These are phyloP conservation scores for Talaromyces trachyspermus DNA, from an alignment of 495 filamentous ascomycete species.

Conservation along the genomic window DNA sequence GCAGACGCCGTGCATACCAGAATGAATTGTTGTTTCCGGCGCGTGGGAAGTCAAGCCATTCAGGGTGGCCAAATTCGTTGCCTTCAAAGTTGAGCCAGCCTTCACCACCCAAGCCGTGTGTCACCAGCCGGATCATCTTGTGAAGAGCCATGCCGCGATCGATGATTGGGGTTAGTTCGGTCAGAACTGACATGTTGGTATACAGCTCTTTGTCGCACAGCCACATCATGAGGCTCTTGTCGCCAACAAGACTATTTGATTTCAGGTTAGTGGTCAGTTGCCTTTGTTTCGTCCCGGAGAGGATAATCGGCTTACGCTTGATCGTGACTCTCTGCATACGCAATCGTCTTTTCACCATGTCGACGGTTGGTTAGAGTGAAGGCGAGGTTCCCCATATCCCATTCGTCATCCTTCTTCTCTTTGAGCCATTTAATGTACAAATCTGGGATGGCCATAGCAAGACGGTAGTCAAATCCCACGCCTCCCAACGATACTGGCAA, in stretches of 20 bases:
- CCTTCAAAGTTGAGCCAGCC: constrained; percentile 98
- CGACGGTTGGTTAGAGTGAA: constrained; percentile 87
- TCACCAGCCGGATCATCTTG: constrained; percentile 94
- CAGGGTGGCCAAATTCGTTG: constrained; percentile 97
- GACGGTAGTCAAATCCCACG: constrained; percentile 92
- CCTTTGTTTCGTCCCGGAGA: neutral
- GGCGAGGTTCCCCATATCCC: constrained; percentile 81
- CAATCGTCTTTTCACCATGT: constrained; percentile 97
- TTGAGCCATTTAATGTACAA: constrained; percentile 99
- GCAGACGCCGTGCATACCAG: constrained; percentile 93
- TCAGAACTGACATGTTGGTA: constrained; percentile 88
- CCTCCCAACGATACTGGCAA: constrained; percentile 78
- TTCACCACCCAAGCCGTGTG: constrained; percentile 90
- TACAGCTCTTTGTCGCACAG: constrained; percentile 96
- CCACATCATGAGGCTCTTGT: constrained; percentile 96
- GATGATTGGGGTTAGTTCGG: constrained; percentile 80
- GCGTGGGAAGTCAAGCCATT: constrained; percentile 98
- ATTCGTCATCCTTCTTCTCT: constrained; percentile 83
- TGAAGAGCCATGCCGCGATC: constrained; percentile 85
- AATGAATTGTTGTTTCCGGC: constrained; percentile 92
- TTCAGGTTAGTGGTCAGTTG: constrained; percentile 22
- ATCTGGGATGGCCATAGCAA: constrained; percentile 97
- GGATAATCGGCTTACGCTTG: constrained; percentile 69
- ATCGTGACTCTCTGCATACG: constrained; percentile 94
- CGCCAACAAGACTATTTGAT: constrained; percentile 80